phyloP scores from a whole-genome alignment of 1,139 yeast genomes.

The Protomyces macrosporus region DNA sequence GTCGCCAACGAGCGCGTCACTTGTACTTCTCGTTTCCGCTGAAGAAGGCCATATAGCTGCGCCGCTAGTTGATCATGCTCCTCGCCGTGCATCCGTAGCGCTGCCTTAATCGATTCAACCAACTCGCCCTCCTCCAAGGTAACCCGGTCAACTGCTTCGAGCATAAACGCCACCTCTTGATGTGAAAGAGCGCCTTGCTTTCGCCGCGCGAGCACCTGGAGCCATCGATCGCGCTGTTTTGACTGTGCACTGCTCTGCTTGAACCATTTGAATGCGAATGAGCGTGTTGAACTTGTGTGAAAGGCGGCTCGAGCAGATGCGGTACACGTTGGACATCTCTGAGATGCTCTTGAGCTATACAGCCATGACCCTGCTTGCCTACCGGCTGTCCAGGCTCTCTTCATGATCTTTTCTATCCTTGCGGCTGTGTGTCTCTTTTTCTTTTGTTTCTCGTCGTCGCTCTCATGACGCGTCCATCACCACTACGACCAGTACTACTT shows the following conservation, averaged over 20 bases:
- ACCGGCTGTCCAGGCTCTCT: neutral
- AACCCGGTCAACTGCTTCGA: neutral
- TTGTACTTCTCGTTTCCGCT: neutral
- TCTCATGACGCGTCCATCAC: neutral
- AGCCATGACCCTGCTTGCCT: neutral
- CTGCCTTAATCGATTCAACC: neutral
- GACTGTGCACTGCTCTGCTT: neutral
- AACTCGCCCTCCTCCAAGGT: neutral
- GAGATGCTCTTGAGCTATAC: neutral
- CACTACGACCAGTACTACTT: neutral
- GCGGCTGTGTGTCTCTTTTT: neutral
- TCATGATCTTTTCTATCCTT: neutral
- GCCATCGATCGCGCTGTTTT: neutral
- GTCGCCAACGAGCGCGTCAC: neutral
- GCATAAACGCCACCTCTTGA: neutral
- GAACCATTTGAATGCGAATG: constrained; percentile 19
- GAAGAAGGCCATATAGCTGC: neutral
- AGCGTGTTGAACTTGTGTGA: neutral
- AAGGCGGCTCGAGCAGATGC: neutral
- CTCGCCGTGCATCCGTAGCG: neutral
- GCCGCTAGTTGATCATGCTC: constrained; percentile 1
- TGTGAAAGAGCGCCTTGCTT: neutral
- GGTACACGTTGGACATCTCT: neutral
- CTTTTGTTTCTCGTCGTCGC: neutral
- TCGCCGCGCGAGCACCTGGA: constrained; percentile 1